phyloP scores from a whole-genome alignment of 495 filamentous ascomycete species.

The Podospora pseudoanserina region DNA sequence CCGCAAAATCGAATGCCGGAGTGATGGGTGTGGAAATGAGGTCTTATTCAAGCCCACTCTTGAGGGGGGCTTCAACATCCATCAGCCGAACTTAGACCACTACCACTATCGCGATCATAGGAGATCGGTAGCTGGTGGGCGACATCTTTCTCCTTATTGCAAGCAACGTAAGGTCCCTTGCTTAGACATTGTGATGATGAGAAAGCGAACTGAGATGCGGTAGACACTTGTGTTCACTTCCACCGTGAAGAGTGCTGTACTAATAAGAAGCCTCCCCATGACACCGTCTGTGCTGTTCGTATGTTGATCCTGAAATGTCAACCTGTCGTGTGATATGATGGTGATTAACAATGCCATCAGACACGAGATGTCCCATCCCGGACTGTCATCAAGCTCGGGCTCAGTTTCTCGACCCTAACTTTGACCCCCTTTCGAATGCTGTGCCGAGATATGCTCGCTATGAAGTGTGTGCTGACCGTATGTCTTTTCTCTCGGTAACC shows the following conservation, averaged over 20 bases:
- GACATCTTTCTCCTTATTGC: constrained; percentile 23
- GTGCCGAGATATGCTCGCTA: constrained; percentile 24
- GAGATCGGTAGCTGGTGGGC: neutral
- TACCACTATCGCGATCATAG: neutral
- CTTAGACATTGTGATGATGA: neutral
- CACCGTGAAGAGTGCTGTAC: constrained; percentile 23
- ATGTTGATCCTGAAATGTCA: neutral
- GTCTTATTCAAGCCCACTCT: constrained; percentile 22
- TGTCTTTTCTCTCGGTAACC: neutral
- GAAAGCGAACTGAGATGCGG: neutral
- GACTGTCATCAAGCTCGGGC: constrained; percentile 26
- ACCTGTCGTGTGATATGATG: neutral
- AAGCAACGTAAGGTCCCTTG: constrained; percentile 22
- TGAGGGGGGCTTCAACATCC: constrained; percentile 8
- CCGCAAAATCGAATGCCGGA: constrained; percentile 21
- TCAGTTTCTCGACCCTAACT: constrained; percentile 27
- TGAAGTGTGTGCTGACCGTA: constrained; percentile 29
- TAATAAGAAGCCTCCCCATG: constrained; percentile 26
- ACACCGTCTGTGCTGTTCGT: constrained; percentile 28
- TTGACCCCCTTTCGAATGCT: constrained; percentile 15
- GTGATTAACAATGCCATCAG: constrained; percentile 8
- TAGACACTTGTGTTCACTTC: constrained; percentile 28
- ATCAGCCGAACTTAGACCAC: neutral
- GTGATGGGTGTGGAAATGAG: constrained; percentile 26
- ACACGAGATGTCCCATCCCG: constrained; percentile 23